These are phyloP conservation scores for Fusarium pilosicola DNA, from an alignment of 2,329 filamentous ascomycete genomes.

Conservation along the genomic window DNA sequence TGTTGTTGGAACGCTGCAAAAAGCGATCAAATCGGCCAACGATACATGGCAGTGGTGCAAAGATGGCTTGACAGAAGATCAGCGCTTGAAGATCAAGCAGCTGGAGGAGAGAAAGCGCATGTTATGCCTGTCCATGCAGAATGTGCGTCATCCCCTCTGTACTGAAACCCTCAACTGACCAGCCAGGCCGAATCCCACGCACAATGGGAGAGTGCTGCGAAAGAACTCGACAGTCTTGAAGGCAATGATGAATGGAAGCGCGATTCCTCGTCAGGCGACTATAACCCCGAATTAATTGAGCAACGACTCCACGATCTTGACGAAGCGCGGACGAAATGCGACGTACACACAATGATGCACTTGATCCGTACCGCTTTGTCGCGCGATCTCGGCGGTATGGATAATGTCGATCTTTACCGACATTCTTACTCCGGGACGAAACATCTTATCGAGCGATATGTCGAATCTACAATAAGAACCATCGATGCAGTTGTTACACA, in stretches of 20 bases:
- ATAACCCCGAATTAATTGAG: constrained; percentile 75
- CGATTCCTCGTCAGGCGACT: constrained; percentile 70
- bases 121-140: constrained; percentile 71
- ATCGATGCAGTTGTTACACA: constrained; percentile 76
- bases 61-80: constrained; percentile 62
- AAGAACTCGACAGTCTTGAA: constrained; percentile 81
- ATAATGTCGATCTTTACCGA: constrained; percentile 81
- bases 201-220: constrained; percentile 81
- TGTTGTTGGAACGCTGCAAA: constrained; percentile 43
- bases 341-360: constrained; percentile 81
- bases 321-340: constrained; percentile 74
- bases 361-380: constrained; percentile 82
- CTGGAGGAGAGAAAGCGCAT: constrained; percentile 70
- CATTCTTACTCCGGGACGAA: constrained; percentile 90
- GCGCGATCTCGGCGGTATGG: constrained; percentile 87
- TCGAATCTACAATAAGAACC: constrained; percentile 79
- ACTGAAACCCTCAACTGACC: constrained; percentile 3
- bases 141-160: constrained; percentile 58
- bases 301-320: constrained; percentile 78
- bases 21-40: constrained; percentile 53
- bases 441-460: constrained; percentile 85
- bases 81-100: constrained; percentile 58
- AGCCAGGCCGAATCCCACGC: constrained; percentile 71
- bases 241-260: constrained; percentile 85
- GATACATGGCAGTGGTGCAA: constrained; percentile 58